These are phyloP conservation scores for Argentina anserina DNA, from an alignment of 306 rosid genomes.

Conservation along the genomic window DNA sequence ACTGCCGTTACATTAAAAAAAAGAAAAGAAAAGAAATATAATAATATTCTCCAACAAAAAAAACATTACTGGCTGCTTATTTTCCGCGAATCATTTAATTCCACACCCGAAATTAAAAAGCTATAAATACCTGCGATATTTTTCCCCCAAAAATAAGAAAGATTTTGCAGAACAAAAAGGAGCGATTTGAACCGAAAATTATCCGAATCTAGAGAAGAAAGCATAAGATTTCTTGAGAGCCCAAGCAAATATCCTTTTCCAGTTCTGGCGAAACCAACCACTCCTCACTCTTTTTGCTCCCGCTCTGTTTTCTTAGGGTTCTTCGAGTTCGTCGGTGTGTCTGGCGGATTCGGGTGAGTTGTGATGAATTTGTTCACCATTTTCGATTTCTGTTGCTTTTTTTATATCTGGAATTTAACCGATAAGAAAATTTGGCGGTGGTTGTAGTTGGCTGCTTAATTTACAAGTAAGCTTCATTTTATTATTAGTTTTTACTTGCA, in stretches of 20 bases:
- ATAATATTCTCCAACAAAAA: background rate
- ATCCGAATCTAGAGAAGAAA: constrained; percentile 5
- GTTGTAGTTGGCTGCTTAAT: background rate
- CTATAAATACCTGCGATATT: background rate
- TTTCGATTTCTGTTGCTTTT: background rate
- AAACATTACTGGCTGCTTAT: background rate
- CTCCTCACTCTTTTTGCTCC: background rate
- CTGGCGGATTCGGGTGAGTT: constrained; percentile 10
- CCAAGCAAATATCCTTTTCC: constrained; percentile 17
- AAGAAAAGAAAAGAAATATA: too few species aligned
- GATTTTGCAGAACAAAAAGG: too few species aligned
- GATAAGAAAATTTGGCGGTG: constrained; percentile 14
- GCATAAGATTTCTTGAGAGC: background rate
- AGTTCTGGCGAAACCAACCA: background rate
- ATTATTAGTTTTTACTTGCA: background rate
- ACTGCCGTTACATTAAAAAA: background rate
- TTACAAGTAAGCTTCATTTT: background rate
- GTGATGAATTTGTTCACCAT: background rate
- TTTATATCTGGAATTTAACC: constrained; percentile 12
- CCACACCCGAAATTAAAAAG: background rate
- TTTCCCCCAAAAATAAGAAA: background rate
- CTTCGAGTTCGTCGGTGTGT: background rate
- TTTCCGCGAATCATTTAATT: background rate
- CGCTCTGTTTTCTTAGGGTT: constrained; percentile 1
- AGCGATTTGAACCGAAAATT: background rate